Evolutionary conservation across 2,329 filamentous ascomycete species (phyloP).

Genomic region (Apiospora kogelbergensis): DNA sequence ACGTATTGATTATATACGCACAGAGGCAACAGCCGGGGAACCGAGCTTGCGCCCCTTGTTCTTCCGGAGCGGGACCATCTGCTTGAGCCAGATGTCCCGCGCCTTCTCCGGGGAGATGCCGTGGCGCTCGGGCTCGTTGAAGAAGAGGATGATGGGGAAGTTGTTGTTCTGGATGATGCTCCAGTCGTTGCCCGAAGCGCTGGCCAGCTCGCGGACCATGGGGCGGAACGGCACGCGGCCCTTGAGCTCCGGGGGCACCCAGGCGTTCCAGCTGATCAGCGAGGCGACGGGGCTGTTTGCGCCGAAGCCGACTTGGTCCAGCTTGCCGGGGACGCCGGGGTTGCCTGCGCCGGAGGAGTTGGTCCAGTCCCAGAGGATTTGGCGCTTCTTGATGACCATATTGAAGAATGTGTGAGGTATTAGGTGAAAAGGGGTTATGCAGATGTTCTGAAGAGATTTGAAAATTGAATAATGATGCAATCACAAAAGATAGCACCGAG

Average conservation of each 20-base stretch:
- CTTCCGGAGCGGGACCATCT: constrained; percentile 15
- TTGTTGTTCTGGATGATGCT: constrained; percentile 21
- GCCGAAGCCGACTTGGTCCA: constrained; percentile 35
- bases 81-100: not conserved
- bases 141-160: constrained; percentile 2
- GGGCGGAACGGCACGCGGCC: constrained; percentile 34
- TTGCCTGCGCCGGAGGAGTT: constrained; percentile 30
- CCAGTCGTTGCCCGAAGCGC: constrained; percentile 12
- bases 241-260: constrained; percentile 37
- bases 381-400: constrained; percentile 35
- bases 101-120: constrained; percentile 3
- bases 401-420: constrained; percentile 9
- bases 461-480: not conserved
- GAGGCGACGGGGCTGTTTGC: constrained; percentile 33
- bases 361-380: constrained; percentile 45
- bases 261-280: constrained; percentile 42
- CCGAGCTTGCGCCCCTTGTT: constrained; percentile 27
- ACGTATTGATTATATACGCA: no score
- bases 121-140: constrained; percentile 12
- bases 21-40: constrained; percentile 3
- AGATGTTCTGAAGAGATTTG: not conserved
- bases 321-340: constrained; percentile 30
- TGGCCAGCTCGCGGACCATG: constrained; percentile 6
- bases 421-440: not conserved
- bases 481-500: not conserved